Base-by-base conservation (phyloP, 2,329 filamentous ascomycete genomes). In the Calonectria hongkongensis region DNA sequence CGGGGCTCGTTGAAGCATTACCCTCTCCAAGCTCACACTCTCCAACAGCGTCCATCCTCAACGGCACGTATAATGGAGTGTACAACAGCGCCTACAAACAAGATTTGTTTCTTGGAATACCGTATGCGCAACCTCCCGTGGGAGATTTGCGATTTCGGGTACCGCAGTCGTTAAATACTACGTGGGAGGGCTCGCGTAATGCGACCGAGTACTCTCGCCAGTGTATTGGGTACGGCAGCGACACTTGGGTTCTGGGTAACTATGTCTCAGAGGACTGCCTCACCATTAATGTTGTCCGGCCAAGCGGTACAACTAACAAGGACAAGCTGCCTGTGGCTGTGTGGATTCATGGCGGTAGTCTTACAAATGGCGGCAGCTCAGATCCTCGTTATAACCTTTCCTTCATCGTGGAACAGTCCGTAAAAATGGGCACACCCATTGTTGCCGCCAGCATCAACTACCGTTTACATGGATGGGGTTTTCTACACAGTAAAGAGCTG, bases 231-330 rank as follows among this genome's bases (percentile, higher is more conserved):
- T 56, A 56, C 21, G 51, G 51, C 1, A 56, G 51, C 10, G 51
- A 56, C n/a, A 56, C 51, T 21, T 56, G 51, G 51, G 51, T 56
- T 21, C 51, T 56, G 10, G 51, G 51, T 2, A 56, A 56, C 30
- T 36, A 56, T 56, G 12, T 56, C 33, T 56, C 51, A 3, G 51
- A 56, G 12, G 51, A 56, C 10, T 56, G 51, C n/a, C 51, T 56
- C 30, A 56, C 51, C 18, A 56, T 56, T 21, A 56, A 56, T 21
- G 28, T 56, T 10, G 51, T 56, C 8, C 51, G 51, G n/a, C 51
- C 51, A 56, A 56, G 51, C 18, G 51, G 30, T 30, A 56, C 51
- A 25, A 36, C n/a, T 9, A 21, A n/a, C 9, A 56, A 56, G n/a
- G 30, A 56, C 30, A 36, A 36, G 21, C 13, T 56, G 3, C 51